Conservation (phyloP, 345 rosid genomes). For the sweet orange (Citrus sinensis) region DNA sequence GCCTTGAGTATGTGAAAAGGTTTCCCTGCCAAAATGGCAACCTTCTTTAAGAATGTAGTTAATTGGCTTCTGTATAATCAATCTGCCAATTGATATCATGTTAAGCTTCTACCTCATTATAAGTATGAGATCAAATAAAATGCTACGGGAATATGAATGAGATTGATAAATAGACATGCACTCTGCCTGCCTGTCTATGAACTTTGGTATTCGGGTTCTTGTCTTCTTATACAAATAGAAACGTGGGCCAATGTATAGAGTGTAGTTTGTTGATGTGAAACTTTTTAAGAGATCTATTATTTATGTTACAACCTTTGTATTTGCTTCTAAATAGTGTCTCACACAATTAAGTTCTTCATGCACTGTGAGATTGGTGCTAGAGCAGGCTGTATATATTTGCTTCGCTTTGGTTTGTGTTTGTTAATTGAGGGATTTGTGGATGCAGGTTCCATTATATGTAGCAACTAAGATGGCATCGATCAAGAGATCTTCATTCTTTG, state of each 20-base stretch:
- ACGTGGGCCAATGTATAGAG: background rate
- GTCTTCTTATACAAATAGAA: background rate
- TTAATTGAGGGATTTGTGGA: constrained; percentile 6
- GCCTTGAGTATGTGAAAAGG: background rate
- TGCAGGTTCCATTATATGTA: constrained; percentile 72
- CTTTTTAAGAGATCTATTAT: background rate
- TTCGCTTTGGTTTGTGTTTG: background rate
- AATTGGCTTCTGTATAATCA: background rate
- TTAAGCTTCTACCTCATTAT: background rate
- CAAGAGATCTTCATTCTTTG: constrained; percentile 65
- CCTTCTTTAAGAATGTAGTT: background rate
- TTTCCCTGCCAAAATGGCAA: background rate
- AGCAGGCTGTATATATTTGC: background rate
- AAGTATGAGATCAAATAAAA: background rate
- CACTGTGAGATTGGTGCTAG: background rate
- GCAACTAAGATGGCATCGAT: constrained; percentile 87
- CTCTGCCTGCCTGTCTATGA: background rate
- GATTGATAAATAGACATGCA: background rate
- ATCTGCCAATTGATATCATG: background rate
- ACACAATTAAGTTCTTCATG: background rate
- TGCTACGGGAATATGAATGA: background rate
- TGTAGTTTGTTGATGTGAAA: background rate
- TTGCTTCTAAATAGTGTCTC: background rate
- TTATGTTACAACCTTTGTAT: background rate
- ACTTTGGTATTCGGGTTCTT: background rate